phyloP scores from a whole-genome alignment of 495 filamentous ascomycete species.

The Aspergillus steynii region DNA sequence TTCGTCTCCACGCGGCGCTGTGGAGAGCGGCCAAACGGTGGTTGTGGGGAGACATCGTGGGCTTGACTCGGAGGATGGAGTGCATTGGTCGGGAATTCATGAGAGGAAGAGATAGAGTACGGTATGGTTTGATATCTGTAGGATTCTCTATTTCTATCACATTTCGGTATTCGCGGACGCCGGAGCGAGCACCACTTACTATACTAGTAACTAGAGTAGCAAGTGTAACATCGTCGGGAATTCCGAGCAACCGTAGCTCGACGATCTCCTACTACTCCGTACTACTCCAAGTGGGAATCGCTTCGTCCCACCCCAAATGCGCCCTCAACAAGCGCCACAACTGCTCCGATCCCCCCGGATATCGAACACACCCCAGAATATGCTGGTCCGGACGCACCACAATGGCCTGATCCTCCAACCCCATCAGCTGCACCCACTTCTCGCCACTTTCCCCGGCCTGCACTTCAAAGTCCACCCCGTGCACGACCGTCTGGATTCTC shows the following conservation, averaged over 20 bases:
- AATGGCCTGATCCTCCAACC: slow-evolving; percentile 23
- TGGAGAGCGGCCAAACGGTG: not conserved
- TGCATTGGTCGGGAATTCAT: no score
- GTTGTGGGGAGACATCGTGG: not conserved
- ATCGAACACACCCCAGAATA: slow-evolving; percentile 25
- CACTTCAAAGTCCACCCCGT: slow-evolving; percentile 22
- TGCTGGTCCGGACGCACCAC: slow-evolving; percentile 41
- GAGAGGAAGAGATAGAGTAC: no score
- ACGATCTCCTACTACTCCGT: no score
- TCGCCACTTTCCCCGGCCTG: slow-evolving; percentile 11
- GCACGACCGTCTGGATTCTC: slow-evolving; percentile 12
- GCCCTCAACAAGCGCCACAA: slow-evolving; percentile 11
- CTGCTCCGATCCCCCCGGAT: not conserved
- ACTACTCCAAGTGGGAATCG: no score
- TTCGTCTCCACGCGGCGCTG: not conserved
- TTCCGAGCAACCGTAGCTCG: not conserved
- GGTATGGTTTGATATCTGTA: no score
- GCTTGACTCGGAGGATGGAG: no score
- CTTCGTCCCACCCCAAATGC: slow-evolving; percentile 14
- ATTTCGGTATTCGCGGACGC: no score
- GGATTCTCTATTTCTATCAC: no score
- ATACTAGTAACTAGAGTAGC: no score
- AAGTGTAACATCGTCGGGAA: no score
- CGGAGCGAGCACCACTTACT: no score
- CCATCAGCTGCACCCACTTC: slow-evolving; percentile 22